A percentile compares a stretch with the other conserved stretches of the same genome.
Conservation (phyloP, 2,329 filamentous ascomycete genomes). For the Neonectria hederae region DNA sequence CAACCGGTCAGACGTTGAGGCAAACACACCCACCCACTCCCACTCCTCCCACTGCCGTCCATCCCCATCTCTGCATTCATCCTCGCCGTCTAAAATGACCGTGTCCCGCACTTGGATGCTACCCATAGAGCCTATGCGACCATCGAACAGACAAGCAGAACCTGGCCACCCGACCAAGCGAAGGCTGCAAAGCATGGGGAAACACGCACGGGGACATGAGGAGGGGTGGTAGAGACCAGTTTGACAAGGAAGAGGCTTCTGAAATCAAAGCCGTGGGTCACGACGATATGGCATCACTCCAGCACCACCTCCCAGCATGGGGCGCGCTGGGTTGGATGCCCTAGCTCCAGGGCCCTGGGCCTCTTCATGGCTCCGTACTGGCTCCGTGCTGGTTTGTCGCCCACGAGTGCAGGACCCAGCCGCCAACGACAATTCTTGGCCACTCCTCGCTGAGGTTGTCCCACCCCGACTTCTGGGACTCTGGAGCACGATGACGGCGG, state of each 20-base stretch:
- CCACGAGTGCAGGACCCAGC: neutral
- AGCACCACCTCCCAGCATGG: constrained; percentile 37
- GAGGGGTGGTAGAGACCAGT: constrained; percentile 3
- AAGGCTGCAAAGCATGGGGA: constrained; percentile 33
- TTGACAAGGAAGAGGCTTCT: constrained; percentile 6
- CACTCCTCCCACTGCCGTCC: neutral
- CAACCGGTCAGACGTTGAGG: neutral
- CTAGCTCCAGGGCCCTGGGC: constrained; percentile 7
- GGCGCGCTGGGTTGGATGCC: constrained; percentile 26
- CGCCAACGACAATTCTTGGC: constrained; percentile 8
- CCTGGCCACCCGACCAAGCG: constrained; percentile 31
- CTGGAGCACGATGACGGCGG: constrained; percentile 42
- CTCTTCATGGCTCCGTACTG: constrained; percentile 5
- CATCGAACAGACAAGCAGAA: constrained; percentile 23
- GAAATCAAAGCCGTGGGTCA: constrained; percentile 29
- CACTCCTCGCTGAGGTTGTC: constrained; percentile 33
- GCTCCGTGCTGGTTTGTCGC: constrained; percentile 2
- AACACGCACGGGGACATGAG: constrained; percentile 16
- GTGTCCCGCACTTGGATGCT: constrained; percentile 33
- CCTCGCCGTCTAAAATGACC: constrained; percentile 26
- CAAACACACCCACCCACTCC: neutral
- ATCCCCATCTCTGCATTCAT: constrained; percentile 26
- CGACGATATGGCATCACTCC: constrained; percentile 41
- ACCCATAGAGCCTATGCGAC: constrained; percentile 32
- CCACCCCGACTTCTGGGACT: constrained; percentile 34